phyloP scores from a whole-genome alignment of 768 basidiomycete species.

The Pleurotus ostreatus region DNA sequence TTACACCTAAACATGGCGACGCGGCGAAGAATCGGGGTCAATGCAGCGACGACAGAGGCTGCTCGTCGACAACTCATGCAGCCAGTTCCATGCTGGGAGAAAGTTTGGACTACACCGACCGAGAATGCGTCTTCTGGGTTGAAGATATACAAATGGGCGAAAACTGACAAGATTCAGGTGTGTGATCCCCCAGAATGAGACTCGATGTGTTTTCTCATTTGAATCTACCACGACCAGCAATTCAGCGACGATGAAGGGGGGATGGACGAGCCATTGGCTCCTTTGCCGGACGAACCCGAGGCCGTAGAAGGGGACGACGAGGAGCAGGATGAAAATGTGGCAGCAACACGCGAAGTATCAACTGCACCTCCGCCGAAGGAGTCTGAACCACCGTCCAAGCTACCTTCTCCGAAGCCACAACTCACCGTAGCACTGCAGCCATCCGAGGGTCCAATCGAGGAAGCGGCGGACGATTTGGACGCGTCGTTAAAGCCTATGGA shows the following conservation, averaged over 20 bases:
- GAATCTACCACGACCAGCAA: conserved; percentile 44
- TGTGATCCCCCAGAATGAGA: conserved; percentile 15
- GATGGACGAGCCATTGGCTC: conserved; percentile 75
- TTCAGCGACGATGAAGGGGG: conserved; percentile 86
- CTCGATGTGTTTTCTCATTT: not conserved
- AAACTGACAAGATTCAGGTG: conserved; percentile 76
- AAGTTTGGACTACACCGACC: conserved; percentile 56
- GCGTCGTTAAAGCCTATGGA: conserved; percentile 56
- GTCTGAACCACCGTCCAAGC: conserved; percentile 44
- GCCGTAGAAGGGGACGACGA: conserved; percentile 71
- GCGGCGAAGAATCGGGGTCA: conserved; percentile 73
- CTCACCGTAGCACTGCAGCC: conserved; percentile 46
- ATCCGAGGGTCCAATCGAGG: conserved; percentile 41
- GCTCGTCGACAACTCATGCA: conserved; percentile 85
- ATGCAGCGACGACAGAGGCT: conserved; percentile 72
- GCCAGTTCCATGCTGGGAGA: conserved; percentile 86
- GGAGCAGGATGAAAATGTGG: conserved; percentile 61
- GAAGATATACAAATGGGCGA: conserved; percentile 75
- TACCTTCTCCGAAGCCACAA: conserved; percentile 66
- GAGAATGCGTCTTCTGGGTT: conserved; percentile 53
- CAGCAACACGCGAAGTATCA: conserved; percentile 26
- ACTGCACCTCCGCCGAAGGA: conserved; percentile 29
- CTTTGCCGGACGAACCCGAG: conserved; percentile 75
- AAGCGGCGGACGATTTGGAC: conserved; percentile 42
- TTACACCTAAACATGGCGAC: conserved; percentile 49